A percentile compares a stretch with the other conserved stretches of the same genome.
phyloP scores from a whole-genome alignment of 306 rosid genomes.

The Castanea crenata region DNA sequence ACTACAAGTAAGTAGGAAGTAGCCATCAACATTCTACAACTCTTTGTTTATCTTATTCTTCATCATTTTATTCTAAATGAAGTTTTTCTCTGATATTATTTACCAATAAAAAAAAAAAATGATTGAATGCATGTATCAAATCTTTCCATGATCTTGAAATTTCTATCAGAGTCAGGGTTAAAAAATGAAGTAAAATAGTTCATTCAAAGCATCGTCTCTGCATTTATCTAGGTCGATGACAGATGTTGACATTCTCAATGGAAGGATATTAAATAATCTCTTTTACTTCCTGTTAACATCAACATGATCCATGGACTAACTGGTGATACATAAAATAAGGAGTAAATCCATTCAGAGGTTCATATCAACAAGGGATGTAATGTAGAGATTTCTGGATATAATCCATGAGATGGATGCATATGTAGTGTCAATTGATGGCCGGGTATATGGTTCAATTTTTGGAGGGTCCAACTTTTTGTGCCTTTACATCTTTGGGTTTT shows the following conservation, averaged over 20 bases:
- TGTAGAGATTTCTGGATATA: not conserved
- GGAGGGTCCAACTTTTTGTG: too few species aligned
- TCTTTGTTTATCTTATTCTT: not conserved
- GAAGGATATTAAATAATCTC: not conserved
- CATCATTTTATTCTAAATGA: not conserved
- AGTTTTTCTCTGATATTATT: not conserved
- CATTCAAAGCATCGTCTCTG: not conserved
- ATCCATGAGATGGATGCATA: not conserved
- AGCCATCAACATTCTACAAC: not conserved
- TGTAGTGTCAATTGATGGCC: not conserved
- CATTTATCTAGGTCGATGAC: not conserved
- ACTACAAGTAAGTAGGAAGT: conserved; percentile 62
- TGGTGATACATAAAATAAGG: not conserved
- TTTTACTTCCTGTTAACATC: not conserved
- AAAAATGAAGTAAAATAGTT: not conserved
- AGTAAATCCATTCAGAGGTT: not conserved
- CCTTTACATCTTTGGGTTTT: too few species aligned
- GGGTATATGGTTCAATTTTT: too few species aligned
- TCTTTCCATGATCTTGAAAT: not conserved
- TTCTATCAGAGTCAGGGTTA: not conserved
- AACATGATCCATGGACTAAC: not conserved
- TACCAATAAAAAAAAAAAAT: not conserved
- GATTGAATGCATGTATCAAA: not conserved
- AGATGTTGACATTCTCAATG: not conserved
- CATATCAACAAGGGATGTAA: not conserved